Evolutionary conservation across 352 stramenopile genomes (phyloP).

Genomic region (Pilasporangium apinafurcum): DNA sequence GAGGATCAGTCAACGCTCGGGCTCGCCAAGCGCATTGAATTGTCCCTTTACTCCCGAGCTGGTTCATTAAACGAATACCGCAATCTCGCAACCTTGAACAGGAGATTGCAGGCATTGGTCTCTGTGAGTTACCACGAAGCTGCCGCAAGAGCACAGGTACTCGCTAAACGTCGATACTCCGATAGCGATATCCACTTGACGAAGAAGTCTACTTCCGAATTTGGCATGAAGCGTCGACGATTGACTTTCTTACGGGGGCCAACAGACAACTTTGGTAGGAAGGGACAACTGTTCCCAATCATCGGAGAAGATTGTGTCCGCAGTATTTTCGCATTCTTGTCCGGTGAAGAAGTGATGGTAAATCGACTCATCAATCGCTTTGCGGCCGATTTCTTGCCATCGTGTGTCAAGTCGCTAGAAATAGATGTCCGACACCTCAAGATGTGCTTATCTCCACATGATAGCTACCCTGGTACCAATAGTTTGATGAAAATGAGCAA

Average conservation of each 20-base stretch:
- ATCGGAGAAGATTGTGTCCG: constrained; percentile 48
- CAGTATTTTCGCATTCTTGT: constrained; percentile 50
- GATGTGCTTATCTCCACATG: constrained; percentile 19
- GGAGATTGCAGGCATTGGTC: constrained; percentile 62
- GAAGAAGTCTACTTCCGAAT: background rate
- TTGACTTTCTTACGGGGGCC: constrained; percentile 4
- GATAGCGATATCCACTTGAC: constrained; percentile 10
- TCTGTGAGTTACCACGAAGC: constrained; percentile 65
- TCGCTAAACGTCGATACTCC: constrained; percentile 19
- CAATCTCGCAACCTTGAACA: constrained; percentile 60
- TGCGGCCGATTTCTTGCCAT: constrained; percentile 37
- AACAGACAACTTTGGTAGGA: constrained; percentile 1
- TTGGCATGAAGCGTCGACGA: constrained; percentile 33
- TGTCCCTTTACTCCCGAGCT: constrained; percentile 66
- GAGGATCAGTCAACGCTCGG: constrained; percentile 10
- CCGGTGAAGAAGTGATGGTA: constrained; percentile 47
- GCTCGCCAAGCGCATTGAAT: constrained; percentile 67
- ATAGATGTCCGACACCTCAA: constrained; percentile 36
- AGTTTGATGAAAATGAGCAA: constrained; percentile 43
- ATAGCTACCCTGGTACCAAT: background rate
- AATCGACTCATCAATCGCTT: constrained; percentile 43
- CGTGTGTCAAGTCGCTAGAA: constrained; percentile 37
- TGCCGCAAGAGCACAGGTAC: constrained; percentile 11
- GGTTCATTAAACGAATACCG: constrained; percentile 61
- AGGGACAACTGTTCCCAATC: constrained; percentile 10